Percentiles rank a stretch among this genome's conserved stretches.
phyloP scores from a whole-genome alignment of 306 rosid species.

The Malus sieversii region DNA sequence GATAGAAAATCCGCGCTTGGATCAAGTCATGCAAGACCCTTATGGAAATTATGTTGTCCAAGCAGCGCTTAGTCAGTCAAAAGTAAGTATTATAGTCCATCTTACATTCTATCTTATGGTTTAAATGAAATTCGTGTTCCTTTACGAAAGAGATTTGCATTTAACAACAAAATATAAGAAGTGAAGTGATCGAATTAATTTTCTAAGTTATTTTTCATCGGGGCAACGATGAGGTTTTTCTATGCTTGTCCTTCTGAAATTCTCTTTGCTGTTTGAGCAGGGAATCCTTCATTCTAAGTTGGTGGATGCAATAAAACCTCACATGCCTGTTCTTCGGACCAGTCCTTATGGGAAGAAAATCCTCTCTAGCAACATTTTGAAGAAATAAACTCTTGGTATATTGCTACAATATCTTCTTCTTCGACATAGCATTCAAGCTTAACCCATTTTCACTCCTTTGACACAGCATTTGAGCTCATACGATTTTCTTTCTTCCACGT shows the following conservation, averaged over 20 bases:
- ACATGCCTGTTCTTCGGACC: slow-evolving; percentile 29
- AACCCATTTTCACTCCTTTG: not conserved
- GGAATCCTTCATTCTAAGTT: slow-evolving; percentile 30
- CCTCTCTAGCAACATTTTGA: slow-evolving; percentile 27
- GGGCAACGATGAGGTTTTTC: not conserved
- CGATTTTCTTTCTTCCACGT: not conserved
- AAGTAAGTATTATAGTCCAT: slow-evolving; percentile 21
- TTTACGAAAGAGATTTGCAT: not conserved
- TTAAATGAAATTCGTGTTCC: not conserved
- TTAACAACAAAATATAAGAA: not conserved
- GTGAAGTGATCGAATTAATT: not conserved
- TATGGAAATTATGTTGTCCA: slow-evolving; percentile 50
- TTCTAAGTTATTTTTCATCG: not conserved
- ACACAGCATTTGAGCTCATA: not conserved
- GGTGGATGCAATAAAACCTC: slow-evolving; percentile 40
- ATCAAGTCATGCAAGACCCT: slow-evolving; percentile 51
- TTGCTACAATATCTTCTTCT: not conserved
- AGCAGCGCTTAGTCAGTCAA: slow-evolving; percentile 32
- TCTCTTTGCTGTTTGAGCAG: slow-evolving; percentile 14
- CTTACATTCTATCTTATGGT: not conserved
- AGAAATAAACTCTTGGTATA: slow-evolving; percentile 20
- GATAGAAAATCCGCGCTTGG: slow-evolving; percentile 25
- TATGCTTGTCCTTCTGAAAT: not conserved
- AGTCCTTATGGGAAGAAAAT: slow-evolving; percentile 54
- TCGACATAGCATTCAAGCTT: not conserved